Evolutionary conservation across 2,329 filamentous ascomycete species (phyloP), one percentile per base, ranked within the genome.

Genomic region (Nannizziopsis arthrosporioides): DNA sequence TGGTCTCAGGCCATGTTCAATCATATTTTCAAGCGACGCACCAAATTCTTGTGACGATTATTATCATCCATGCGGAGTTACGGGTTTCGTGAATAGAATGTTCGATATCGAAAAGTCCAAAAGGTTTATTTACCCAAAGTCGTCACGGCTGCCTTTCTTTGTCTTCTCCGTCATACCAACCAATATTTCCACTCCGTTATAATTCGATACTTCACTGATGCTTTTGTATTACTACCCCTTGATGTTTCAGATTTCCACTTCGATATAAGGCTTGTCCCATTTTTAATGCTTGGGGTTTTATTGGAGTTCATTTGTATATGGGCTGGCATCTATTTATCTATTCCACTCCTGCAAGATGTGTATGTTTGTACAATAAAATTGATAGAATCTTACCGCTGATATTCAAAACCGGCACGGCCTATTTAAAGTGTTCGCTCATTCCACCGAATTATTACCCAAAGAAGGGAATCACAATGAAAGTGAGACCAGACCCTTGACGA

Each of bases 401-500:
- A 27, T 7, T n/a, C 22, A 27, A 27, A 27, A 27, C 7, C 7
- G 22, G 3, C 22, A 4, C 22, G 7, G 22, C 7, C 22, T 27
- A n/a, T 27, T 27, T 7, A 27, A 7, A 27, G 3, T 27, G 22
- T 27, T 27, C 7, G 22, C 3, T 27, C 22, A 3, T 27, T 27
- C 4, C 22, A 27, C 7, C 22, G n/a, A 30, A 14, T 19, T 40
- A 4, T 39, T 5, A n/a, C 9, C 11, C 14, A 7, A 40, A 19
- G 8, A 11, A 17, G 31, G 37, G 7, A n/a, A 47, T 39, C 17
- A 34, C 22, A 18, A 10, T 32, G 42, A 3, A 39, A 51, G 31
- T 10, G 51, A 50, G 39, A 35, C 42, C 18, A 53, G 42, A 14
- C 49, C 51, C 15, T n/a, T 22, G 1, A 49, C 44, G 37, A 52